These are phyloP conservation scores for Mortierella sp. DNA, from an alignment of 371 early-diverging fungal genomes.

Conservation along the genomic window DNA sequence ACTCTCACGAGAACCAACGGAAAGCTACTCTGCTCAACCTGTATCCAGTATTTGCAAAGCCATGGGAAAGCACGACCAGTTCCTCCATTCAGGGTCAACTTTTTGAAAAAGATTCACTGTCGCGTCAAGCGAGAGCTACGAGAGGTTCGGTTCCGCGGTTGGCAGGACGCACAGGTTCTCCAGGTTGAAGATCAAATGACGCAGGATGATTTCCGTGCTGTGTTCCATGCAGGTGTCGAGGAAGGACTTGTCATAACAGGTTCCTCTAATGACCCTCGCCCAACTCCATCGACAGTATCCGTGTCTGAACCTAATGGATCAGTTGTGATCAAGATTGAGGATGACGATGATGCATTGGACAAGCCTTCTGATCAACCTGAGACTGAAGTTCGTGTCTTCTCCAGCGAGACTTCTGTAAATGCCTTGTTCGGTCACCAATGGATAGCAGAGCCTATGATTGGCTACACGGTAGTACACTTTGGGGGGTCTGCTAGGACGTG, in stretches of 20 bases:
- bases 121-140: conserved; percentile 39
- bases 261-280: neutral
- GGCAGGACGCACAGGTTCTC: conserved; percentile 47
- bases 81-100: conserved; percentile 28
- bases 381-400: conserved; percentile 10
- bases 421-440: conserved; percentile 46
- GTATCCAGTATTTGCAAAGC: conserved; percentile 24
- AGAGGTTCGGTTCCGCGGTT: conserved; percentile 44
- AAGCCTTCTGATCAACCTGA: neutral
- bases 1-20: neutral
- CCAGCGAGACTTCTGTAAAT: conserved; percentile 34
- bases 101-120: conserved; percentile 43
- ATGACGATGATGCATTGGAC: conserved; percentile 26
- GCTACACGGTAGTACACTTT: conserved; percentile 43
- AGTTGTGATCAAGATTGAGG: conserved; percentile 44
- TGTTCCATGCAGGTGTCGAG: conserved; percentile 14
- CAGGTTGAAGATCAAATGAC: conserved; percentile 42
- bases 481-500: conserved; percentile 42
- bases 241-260: neutral
- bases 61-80: conserved; percentile 30
- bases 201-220: conserved; percentile 17
- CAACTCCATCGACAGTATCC: neutral
- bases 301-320: neutral
- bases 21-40: conserved; percentile 23
- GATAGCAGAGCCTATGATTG: conserved; percentile 45